Conservation (phyloP, 2,329 filamentous ascomycete species). For the Scytalidium lignicola region DNA sequence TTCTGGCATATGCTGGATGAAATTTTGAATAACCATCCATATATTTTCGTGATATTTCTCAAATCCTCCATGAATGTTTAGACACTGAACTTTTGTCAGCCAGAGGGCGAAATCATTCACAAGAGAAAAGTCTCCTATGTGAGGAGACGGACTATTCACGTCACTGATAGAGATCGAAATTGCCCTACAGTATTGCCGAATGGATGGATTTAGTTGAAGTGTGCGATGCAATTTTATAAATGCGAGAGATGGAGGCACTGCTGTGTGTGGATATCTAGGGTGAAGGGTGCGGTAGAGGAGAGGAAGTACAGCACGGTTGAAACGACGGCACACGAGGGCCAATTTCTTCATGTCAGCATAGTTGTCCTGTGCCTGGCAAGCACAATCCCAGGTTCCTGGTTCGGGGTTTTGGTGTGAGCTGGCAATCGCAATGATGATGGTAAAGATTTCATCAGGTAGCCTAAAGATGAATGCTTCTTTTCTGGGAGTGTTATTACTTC, state of each 20-base stretch:
- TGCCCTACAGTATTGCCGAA: not conserved
- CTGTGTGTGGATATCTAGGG: not conserved
- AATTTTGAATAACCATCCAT: conserved; percentile 1
- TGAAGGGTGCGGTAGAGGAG: not conserved
- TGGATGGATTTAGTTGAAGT: conserved; percentile 1
- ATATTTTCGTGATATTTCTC: not conserved
- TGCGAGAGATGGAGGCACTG: not conserved
- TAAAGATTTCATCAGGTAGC: too few relatives aligned
- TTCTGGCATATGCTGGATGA: not conserved
- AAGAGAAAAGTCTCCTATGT: not conserved
- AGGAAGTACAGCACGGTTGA: conserved; percentile 2
- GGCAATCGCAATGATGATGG: too few relatives aligned
- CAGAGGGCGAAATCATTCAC: not conserved
- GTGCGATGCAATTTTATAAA: conserved; percentile 1
- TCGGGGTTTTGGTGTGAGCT: too few relatives aligned
- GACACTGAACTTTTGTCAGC: not conserved
- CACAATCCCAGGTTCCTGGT: too few relatives aligned
- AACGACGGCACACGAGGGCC: not conserved
- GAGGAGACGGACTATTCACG: not conserved
- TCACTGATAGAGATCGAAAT: not conserved
- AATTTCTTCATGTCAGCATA: too few relatives aligned
- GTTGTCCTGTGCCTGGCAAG: too few relatives aligned
- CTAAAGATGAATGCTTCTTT: too few relatives aligned
- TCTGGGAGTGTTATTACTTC: too few relatives aligned
- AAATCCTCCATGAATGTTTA: conserved; percentile 4